Evolutionary conservation across 2,329 filamentous ascomycete genomes (phyloP), one percentile per base, ranked within the genome.

Genomic region (Aspergillus sp.): DNA sequence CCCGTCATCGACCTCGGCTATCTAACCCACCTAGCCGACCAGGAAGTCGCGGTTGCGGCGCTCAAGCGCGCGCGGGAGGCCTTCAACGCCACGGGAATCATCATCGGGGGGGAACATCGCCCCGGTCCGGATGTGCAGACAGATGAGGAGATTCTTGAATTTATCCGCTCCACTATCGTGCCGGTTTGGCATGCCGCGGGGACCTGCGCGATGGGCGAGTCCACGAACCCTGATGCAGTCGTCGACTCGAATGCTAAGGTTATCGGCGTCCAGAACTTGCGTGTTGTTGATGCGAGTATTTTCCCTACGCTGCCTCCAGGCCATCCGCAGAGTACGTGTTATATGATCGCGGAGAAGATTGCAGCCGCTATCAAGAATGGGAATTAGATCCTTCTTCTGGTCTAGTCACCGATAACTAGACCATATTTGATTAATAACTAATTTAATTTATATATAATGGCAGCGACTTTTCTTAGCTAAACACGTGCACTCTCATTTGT

Each of bases 1-100:
- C 79, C 80, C 0, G 60, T 75, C 19, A 73, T 81, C 59, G 69
- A 80, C 61, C 77, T 78, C 1, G 74, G 75, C 59, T 82, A 73
- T 68, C 68, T 82, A 5, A 68, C 68, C 2, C 64, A 74, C 22
- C 68, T 70, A 6, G 66, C 70, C 0, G 81, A 83, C 47, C 59
- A 70, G 20, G 76, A 80, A 9, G 65, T 82, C 1, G 76, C 73
- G 8, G 61, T 83, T 7, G 71, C 73, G 0, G 68, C 68, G 0
- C 76, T 77, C 61, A 76, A 75, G 47, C 75, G 80, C 3, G 60
- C 71, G 0, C 75, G 81, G 0, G 56, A 77, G 22, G 64, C 74
- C 2, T 77, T 65, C 62, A 72, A 56, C 5, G 60, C 56, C 24
- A 24, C 58, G 22, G 60, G 59, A 63, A 49, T 65, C 52, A 50